These are phyloP conservation scores for Xylariaceae sp. DNA, from an alignment of 2,329 filamentous ascomycete genomes.

Conservation along the genomic window DNA sequence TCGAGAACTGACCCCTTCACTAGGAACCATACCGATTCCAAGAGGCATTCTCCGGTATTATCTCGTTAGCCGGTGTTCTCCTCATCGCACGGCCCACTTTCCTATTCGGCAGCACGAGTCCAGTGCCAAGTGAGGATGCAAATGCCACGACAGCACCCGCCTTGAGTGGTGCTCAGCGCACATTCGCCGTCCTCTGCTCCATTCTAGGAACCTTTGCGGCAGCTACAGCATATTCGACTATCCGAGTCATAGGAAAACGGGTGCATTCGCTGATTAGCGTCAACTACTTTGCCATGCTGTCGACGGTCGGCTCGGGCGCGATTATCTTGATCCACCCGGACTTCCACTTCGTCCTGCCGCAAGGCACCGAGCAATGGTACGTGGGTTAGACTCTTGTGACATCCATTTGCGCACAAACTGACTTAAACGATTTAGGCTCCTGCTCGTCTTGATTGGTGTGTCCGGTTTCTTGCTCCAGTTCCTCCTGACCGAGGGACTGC, in stretches of 20 bases:
- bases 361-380: constrained; percentile 43
- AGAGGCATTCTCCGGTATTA: constrained; percentile 62
- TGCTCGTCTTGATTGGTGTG: constrained; percentile 58
- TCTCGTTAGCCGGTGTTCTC: constrained; percentile 67
- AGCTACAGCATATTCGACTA: constrained; percentile 64
- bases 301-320: constrained; percentile 58
- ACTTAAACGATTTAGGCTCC: constrained; percentile 40
- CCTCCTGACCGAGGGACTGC: constrained; percentile 65
- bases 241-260: constrained; percentile 68
- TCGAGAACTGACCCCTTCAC: constrained; percentile 34
- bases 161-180: constrained; percentile 42
- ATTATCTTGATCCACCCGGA: constrained; percentile 48
- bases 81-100: constrained; percentile 67
- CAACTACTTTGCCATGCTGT: constrained; percentile 68
- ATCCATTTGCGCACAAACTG: not conserved
- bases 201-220: constrained; percentile 66
- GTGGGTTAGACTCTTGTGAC: no score
- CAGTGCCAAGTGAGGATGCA: not conserved
- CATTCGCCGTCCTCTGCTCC: constrained; percentile 59
- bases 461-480: constrained; percentile 78
- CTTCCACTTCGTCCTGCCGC: constrained; percentile 36
- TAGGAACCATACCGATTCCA: constrained; percentile 67
- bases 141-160: not conserved
- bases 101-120: constrained; percentile 41
- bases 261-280: constrained; percentile 72